A percentile compares a stretch with the other conserved stretches of the same genome.
Evolutionary conservation across 495 filamentous ascomycete genomes (phyloP).

Genomic region (Talaromyces thailandensis): DNA sequence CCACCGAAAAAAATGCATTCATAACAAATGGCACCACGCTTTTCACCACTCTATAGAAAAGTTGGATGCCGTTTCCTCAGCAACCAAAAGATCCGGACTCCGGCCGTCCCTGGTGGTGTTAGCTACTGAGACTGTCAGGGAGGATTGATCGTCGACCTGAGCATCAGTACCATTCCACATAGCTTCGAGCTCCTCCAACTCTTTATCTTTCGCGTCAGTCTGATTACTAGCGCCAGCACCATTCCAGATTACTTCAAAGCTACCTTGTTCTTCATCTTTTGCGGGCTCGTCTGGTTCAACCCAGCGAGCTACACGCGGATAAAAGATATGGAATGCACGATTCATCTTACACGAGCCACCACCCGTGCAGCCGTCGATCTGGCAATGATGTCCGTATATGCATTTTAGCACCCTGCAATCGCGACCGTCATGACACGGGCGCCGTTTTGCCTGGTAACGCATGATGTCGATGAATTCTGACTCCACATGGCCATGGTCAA

Average conservation of each 20-base stretch:
- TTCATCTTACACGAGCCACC: constrained; percentile 22
- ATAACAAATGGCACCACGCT: neutral
- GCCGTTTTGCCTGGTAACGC: constrained; percentile 28
- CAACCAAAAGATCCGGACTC: neutral
- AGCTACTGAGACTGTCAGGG: neutral
- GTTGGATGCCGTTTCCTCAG: neutral
- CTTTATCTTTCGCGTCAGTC: neutral
- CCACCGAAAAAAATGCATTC: neutral
- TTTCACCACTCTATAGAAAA: neutral
- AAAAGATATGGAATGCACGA: constrained; percentile 20
- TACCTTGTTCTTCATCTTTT: neutral
- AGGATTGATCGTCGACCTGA: neutral
- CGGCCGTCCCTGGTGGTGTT: neutral
- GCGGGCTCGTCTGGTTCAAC: constrained; percentile 10
- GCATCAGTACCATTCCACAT: neutral
- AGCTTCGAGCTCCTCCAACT: neutral
- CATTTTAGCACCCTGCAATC: constrained; percentile 33
- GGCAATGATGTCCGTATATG: constrained; percentile 37
- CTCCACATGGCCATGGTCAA: constrained; percentile 30
- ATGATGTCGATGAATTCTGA: constrained; percentile 21
- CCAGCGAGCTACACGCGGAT: constrained; percentile 21
- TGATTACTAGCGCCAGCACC: neutral
- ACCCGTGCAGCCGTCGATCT: constrained; percentile 29
- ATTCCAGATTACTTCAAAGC: neutral
- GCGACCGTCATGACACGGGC: constrained; percentile 23